A percentile compares a stretch with the other conserved stretches of the same genome.
Conservation (phyloP, 164 flowering plant species). For the Magnolia changhungtana region DNA sequence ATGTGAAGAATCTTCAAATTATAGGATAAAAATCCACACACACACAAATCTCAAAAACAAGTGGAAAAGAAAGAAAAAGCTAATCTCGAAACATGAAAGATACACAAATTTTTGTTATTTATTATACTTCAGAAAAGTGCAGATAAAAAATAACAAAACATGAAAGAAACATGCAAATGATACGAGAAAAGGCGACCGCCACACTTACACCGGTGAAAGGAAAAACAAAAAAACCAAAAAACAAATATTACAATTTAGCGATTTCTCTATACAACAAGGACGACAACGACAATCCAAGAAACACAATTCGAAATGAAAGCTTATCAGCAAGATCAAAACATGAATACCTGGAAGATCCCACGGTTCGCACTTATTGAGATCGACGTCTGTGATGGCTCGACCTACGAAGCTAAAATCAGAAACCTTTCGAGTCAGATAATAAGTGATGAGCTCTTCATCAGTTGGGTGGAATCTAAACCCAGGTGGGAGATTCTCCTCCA, state of each 20-base stretch:
- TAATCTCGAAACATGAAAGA: too few species aligned
- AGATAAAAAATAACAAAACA: too few species aligned
- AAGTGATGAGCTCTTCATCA: conserved; percentile 70
- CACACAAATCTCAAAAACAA: too few species aligned
- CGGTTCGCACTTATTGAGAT: conserved; percentile 78
- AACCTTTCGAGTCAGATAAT: conserved; percentile 63
- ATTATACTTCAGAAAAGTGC: too few species aligned
- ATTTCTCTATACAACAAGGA: too few species aligned
- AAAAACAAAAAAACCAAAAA: neutral
- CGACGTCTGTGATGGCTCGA: conserved; percentile 57
- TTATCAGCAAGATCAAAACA: neutral
- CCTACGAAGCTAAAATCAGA: conserved; percentile 52
- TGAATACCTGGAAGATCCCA: conserved; percentile 75
- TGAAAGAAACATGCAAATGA: neutral
- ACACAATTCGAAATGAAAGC: neutral
- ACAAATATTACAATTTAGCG: neutral
- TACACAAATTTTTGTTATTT: too few species aligned
- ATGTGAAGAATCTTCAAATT: too few species aligned
- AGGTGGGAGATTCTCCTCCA: conserved; percentile 69
- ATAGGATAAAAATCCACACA: too few species aligned
- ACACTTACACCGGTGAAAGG: neutral
- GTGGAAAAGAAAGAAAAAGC: too few species aligned
- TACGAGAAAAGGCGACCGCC: neutral
- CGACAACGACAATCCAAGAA: neutral
- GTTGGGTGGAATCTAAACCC: conserved; percentile 81